Evolutionary conservation across 2,329 filamentous ascomycete species (phyloP), one percentile per base, ranked within the genome.

Genomic region (Fusarium mundagurra): DNA sequence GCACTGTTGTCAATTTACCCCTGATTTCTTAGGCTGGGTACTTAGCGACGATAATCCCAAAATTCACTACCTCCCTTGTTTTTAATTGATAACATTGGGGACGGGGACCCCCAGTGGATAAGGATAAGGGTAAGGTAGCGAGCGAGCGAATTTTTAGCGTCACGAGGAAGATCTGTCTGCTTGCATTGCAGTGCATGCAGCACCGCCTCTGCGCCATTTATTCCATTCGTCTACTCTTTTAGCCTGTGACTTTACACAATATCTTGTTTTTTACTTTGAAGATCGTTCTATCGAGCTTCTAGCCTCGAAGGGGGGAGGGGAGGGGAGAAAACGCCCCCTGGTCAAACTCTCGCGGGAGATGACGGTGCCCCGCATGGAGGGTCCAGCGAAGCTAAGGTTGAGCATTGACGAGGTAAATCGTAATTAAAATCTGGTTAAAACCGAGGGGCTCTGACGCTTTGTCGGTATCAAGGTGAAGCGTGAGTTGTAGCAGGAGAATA

Each of bases 41-140:
- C 64, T 27, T 67, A 20, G 27, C 44, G 39, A 39, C 24, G 45
- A 69, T 69, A 69, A 69, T 69, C 48, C 54, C 55, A 54, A 34
- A 36, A 29, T 31, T 31, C 45, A n/a, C 44, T 22, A 45, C 54
- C 24, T 36, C 31, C 43, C 53, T 55, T 43, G 61, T 67, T 67
- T 64, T 73, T 71, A 61, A 72, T 72, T 73, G 71, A 73, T 68
- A 74, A 73, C 71, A 74, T 74, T 69, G 71, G 71, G 62, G 71
- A 67, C n/a, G 18, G 59, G 67, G 71, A 31, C 71, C 71, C 70
- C 43, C 66, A 57, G 70, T 73, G 61, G 54, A 64, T 66, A 53
- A 36, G 50, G 48, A 51, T 51, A 51, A 33, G 29, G 31, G n/a
- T 36, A 20, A 20, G 7, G 24, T 20, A 20, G 38, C 60, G 61